Base-by-base conservation (phyloP, 352 stramenopile species). In the Globisporangium viniferum region DNA sequence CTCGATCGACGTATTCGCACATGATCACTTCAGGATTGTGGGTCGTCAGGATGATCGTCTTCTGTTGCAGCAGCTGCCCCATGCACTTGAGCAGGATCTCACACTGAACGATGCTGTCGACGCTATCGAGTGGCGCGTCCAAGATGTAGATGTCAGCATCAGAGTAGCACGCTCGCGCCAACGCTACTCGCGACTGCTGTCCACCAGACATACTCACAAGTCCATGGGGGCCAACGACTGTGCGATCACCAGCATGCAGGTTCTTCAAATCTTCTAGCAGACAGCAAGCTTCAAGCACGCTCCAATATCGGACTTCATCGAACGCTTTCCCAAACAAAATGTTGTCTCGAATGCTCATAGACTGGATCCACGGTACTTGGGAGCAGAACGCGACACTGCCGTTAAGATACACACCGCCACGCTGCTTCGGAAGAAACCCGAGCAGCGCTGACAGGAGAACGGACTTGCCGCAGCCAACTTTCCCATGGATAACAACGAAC, bases 341-440 rank as follows among this genome's bases (percentile, higher is more conserved):
- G 76, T 99, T 99, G 29, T 98, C 92, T n/a, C 89, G 84, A 3
- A 99, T 78, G 24, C 89, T 98, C 35, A 92, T 93, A 69, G 99
- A 99, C 73, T 99, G 90, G 62, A 99, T 97, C 84, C 98, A 99
- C 33, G 96, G 86, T 20, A 89, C 86, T 76, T 99, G 96, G 5
- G 93, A 83, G 66, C 86, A 97, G 73, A 97, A 98, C 8, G 81
- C 82, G 10, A 91, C 60, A 20, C 68, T 76, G 46, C 77, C 75
- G 10, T 74, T 54, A 2, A 93, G 62, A 22, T 68, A 72, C 62
- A 79, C 72, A 3, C 73, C 68, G 15, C 84, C 84, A 27, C 72
- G 68, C 22, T 75, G 62, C 49, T 76, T 80, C 9, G 81, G 74
- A 14, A 88, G 71, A 33, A 89, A 61, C 1, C 79, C 84, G 5